These are phyloP conservation scores for Phytophthora vignae DNA, from an alignment of 352 stramenopile species.

Conservation along the genomic window DNA sequence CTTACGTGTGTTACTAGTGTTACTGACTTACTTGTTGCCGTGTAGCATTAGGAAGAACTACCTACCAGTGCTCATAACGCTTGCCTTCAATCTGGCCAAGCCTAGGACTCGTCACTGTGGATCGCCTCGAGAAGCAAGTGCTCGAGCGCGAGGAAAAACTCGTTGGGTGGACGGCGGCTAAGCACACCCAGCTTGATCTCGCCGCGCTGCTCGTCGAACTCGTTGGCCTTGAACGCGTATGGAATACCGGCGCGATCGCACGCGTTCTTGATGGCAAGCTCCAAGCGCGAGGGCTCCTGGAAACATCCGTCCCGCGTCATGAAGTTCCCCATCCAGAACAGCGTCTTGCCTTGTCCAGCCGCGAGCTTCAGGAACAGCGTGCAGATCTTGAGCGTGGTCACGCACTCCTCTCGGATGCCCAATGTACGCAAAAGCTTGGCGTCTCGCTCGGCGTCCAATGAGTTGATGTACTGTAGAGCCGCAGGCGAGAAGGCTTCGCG, in stretches of 20 bases:
- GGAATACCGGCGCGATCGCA: slow-evolving; percentile 53
- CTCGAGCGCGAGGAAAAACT: slow-evolving; percentile 70
- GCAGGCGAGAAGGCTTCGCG: slow-evolving; percentile 60
- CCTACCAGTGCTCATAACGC: slow-evolving; percentile 10
- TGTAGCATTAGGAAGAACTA: slow-evolving; percentile 20
- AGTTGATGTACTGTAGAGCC: slow-evolving; percentile 60
- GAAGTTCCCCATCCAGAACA: slow-evolving; percentile 78
- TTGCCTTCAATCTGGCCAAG: background rate
- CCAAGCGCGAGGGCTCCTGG: slow-evolving; percentile 64
- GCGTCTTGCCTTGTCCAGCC: slow-evolving; percentile 48
- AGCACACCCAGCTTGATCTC: slow-evolving; percentile 60
- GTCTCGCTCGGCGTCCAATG: slow-evolving; percentile 60
- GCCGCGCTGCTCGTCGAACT: slow-evolving; percentile 69
- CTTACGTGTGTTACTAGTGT: slow-evolving; percentile 15
- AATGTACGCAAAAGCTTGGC: slow-evolving; percentile 57
- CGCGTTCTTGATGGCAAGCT: slow-evolving; percentile 57
- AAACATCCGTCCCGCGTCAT: slow-evolving; percentile 78
- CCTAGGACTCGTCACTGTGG: slow-evolving; percentile 26
- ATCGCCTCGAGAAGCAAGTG: slow-evolving; percentile 37
- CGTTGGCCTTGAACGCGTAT: slow-evolving; percentile 62
- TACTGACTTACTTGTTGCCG: slow-evolving; percentile 18
- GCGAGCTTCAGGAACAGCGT: slow-evolving; percentile 75
- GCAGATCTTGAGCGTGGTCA: slow-evolving; percentile 79
- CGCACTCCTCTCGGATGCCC: slow-evolving; percentile 77
- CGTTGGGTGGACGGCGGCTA: slow-evolving; percentile 67